These are phyloP conservation scores for Lizonia empirigonia DNA, from an alignment of 2,329 filamentous ascomycete genomes.

Conservation along the genomic window DNA sequence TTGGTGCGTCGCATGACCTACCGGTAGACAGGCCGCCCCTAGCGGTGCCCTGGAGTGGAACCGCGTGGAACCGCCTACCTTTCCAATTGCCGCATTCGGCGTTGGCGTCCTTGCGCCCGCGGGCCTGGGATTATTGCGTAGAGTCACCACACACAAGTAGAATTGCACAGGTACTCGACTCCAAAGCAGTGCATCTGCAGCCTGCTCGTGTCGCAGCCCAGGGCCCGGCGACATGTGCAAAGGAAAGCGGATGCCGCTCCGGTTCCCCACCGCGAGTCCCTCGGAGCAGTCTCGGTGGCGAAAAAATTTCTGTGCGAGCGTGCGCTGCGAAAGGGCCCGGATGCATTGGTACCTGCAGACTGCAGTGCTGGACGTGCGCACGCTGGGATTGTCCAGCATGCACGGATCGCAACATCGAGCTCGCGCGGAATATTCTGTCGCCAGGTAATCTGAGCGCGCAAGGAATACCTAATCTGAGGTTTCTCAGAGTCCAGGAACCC, in stretches of 20 bases:
- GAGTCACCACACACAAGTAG: slow-evolving; percentile 1
- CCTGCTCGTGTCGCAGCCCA: no score
- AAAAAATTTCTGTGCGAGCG: slow-evolving; percentile 9
- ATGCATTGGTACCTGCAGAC: slow-evolving; percentile 18
- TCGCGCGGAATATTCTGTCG: no score
- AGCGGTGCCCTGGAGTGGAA: slow-evolving; percentile 8
- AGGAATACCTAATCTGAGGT: no score
- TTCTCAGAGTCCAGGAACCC: no score
- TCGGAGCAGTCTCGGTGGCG: slow-evolving; percentile 9
- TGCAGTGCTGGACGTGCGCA: not conserved
- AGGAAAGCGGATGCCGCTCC: no score
- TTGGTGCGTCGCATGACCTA: slow-evolving; percentile 25
- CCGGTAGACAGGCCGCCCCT: slow-evolving; percentile 12
- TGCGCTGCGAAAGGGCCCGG: no score
- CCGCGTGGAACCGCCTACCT: not conserved
- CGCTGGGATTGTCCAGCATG: not conserved
- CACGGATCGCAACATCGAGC: no score
- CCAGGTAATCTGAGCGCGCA: no score
- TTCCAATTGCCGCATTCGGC: slow-evolving; percentile 8
- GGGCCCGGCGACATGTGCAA: no score
- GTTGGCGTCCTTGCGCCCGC: not conserved
- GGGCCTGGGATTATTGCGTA: slow-evolving; percentile 13
- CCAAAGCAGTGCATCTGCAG: not conserved
- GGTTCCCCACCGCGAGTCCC: no score
- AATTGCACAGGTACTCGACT: not conserved